phyloP scores from a whole-genome alignment of 75 land plant species.

The Pinus tabuliformis region DNA sequence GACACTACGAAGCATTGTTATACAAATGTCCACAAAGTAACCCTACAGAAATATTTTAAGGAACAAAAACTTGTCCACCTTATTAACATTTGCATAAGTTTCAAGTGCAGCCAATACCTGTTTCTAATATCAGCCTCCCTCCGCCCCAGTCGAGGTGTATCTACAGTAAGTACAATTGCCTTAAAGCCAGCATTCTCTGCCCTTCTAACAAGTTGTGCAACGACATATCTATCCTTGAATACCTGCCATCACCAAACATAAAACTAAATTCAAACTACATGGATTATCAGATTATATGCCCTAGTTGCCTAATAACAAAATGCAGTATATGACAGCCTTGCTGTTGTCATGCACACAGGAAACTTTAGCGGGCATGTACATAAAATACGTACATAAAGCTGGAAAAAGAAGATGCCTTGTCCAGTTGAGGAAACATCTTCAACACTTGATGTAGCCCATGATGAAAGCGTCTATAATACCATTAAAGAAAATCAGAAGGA shows the following conservation, averaged over 20 bases:
- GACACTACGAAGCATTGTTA: not conserved
- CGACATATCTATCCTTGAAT: constrained; percentile 84
- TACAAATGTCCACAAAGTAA: not conserved
- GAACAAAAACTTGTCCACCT: too few species aligned
- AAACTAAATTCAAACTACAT: not conserved
- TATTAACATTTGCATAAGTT: not conserved
- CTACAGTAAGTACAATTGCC: constrained; percentile 91
- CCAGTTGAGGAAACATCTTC: constrained; percentile 91
- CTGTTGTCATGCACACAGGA: too few species aligned
- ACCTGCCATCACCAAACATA: constrained; percentile 35
- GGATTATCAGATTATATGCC: not conserved
- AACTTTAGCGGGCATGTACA: not conserved
- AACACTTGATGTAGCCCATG: constrained; percentile 84
- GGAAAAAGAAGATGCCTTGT: constrained; percentile 84
- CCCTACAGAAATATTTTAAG: not conserved
- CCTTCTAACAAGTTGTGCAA: constrained; percentile 82
- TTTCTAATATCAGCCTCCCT: constrained; percentile 92
- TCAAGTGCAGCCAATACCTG: constrained; percentile 37
- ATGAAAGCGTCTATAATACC: constrained; percentile 67
- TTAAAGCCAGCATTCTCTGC: constrained; percentile 90
- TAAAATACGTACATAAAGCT: constrained; percentile 64
- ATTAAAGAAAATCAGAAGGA: not conserved
- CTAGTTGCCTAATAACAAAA: not conserved
- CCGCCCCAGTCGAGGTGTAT: constrained; percentile 84
- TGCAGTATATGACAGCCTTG: not conserved